Evolutionary conservation across 768 basidiomycete species (phyloP).

Genomic region (Psilocybe azurescens): DNA sequence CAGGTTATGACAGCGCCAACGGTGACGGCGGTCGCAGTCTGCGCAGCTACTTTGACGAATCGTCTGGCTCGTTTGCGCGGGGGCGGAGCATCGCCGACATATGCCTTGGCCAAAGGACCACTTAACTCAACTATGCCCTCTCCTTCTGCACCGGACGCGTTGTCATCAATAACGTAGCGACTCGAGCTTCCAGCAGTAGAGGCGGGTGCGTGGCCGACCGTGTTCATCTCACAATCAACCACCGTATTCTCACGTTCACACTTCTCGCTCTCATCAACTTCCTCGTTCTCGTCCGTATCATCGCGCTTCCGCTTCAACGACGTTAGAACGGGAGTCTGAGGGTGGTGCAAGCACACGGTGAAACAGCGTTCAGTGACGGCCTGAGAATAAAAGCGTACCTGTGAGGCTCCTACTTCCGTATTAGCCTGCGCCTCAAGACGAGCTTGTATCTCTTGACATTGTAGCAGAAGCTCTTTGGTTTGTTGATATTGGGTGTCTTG

Average conservation of each 20-base stretch:
- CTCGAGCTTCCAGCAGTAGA: slow-evolving; percentile 1
- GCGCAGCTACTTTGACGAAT: slow-evolving; percentile 48
- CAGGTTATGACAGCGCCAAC: slow-evolving; percentile 76
- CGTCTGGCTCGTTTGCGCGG: slow-evolving; percentile 53
- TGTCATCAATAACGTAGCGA: not conserved
- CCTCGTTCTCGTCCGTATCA: slow-evolving; percentile 44
- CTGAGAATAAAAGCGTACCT: slow-evolving; percentile 34
- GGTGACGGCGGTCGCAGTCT: slow-evolving; percentile 65
- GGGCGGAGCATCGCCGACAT: slow-evolving; percentile 30
- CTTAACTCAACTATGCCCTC: not conserved
- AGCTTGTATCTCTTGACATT: slow-evolving; percentile 14
- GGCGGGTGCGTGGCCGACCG: slow-evolving; percentile 3
- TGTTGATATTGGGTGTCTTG: slow-evolving; percentile 11
- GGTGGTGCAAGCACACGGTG: slow-evolving; percentile 25
- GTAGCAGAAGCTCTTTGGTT: slow-evolving; percentile 17
- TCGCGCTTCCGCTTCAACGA: slow-evolving; percentile 72
- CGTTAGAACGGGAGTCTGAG: slow-evolving; percentile 37
- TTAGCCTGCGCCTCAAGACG: slow-evolving; percentile 4
- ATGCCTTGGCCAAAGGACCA: slow-evolving; percentile 3
- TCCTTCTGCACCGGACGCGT: not conserved
- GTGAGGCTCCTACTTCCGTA: slow-evolving; percentile 19
- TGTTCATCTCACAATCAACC: slow-evolving; percentile 10
- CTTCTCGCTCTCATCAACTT: slow-evolving; percentile 19
- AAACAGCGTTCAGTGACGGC: slow-evolving; percentile 17
- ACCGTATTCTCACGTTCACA: slow-evolving; percentile 6